Base-by-base conservation (phyloP, 2,329 filamentous ascomycete genomes). In the Fusarium sp. region DNA sequence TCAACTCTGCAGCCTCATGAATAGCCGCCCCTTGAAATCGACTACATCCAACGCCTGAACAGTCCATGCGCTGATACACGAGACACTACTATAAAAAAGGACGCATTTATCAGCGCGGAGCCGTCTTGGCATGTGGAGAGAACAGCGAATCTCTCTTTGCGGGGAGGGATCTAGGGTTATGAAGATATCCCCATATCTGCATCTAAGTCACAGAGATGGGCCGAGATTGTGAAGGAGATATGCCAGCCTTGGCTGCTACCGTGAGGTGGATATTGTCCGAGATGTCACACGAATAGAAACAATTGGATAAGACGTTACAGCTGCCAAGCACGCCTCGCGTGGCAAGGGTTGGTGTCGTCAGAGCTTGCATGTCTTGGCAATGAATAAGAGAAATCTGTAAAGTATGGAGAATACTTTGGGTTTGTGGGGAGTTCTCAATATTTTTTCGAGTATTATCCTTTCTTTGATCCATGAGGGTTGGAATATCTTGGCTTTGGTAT, bases 401-500 rank as follows among this genome's bases (percentile, higher is more conserved):
- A 46, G 39, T 39, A 65, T 59, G 53, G 60, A 41, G 9, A 48
- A 49, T 42, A 31, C 16, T 33, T 20, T 48, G 42, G 20, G 42
- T 42, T 53, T 44, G 53, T 31, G 50, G 47, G 39, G 46, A 43
- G 29, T 8, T 23, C 20, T 26, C 31, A 33, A 38, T 38, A 42
- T 43, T 20, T n/a, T n/a, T 4, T 31, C 12, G n/a, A 18, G 26
- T 26, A 35, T 42, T 50, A 37, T 24, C 41, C 26, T 11, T 41
- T 63, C 37, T 46, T 46, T 9, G 42, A 38, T 31, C 53, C 63
- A 65, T 31, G 23, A 47, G 47, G 31, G 50, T 48, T 20, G 3
- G 5, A n/a, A 60, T 41, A 65, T 47, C 60, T 66, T 66, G 63
- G 61, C 62, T 31, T 41, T 35, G 38, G 16, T 65, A 65, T 65